Base-by-base conservation (phyloP, 164 flowering plant species). In the Santalum album region DNA sequence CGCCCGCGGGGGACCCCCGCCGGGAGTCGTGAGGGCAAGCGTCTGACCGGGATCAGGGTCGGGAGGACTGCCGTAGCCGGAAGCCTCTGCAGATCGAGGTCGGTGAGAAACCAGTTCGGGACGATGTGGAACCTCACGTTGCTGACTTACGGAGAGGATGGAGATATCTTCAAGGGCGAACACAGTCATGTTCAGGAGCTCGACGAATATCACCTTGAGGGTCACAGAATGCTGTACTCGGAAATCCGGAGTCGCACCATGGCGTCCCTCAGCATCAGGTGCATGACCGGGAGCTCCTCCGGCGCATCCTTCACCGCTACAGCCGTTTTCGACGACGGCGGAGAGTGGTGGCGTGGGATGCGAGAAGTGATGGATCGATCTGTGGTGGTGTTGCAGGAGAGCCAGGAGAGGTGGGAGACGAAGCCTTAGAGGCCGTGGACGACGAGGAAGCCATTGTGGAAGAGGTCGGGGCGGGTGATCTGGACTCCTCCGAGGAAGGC, bases 371-470 rank as follows among this genome's bases (percentile, higher is more conserved):
- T 49, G 58, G 65, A 64, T 12, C 16, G 47, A 3, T 17, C 21
- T 4, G 52, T n/a, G 49, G 63, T 68, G 40, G 55, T 49, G 32
- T 56, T 32, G 62, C 72, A 69, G 24, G 72, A 64, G 38, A 55
- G 54, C 32, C 65, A 64, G 17, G 72, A 69, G 61, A 69, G 69
- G 24, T 64, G 72, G 25, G 65, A 44, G 43, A 64, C 18, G 42
- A 55, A 56, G 42, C 72, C 72, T 39, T 52, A 54, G 32, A 69
- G 25, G 18, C 62, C 72, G 47, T 64, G 72, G 34, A 68, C 53
- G 53, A 69, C 22, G 20, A 69, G 23, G 29, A 26, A 34, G 6
- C 60, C 61, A 29, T 54, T 52, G 54, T 59, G 36, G 60, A 58
- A 63, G 29, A 55, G 25, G 18, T 68, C 68, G 4, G 72, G 72